phyloP scores from a whole-genome alignment of 495 filamentous ascomycete genomes.

The Lophium mytilinum region DNA sequence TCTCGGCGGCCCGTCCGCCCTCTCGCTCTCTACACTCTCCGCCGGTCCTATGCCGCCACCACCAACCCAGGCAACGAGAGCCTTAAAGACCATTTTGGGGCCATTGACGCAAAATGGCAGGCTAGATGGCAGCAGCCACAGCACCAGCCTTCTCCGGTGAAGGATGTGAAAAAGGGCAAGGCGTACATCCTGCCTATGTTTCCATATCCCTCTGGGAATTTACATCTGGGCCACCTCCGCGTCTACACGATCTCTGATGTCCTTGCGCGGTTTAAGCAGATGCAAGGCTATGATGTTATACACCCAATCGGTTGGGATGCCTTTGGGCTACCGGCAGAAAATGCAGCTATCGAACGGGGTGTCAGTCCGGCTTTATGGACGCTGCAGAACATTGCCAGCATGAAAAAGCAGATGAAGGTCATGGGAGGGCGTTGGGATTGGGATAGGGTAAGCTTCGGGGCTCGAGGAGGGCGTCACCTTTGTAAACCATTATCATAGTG shows the following conservation, averaged over 20 bases:
- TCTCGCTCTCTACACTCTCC: neutral
- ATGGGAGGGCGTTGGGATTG: constrained; percentile 81
- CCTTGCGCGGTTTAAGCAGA: constrained; percentile 64
- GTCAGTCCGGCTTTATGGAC: constrained; percentile 76
- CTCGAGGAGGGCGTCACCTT: too few relatives aligned
- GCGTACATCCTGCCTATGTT: constrained; percentile 88
- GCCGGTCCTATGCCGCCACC: neutral
- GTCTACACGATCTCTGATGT: constrained; percentile 90
- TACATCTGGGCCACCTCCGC: constrained; percentile 84
- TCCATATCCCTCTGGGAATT: constrained; percentile 79
- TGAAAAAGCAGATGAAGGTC: constrained; percentile 69
- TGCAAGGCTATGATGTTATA: constrained; percentile 68
- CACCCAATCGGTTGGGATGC: constrained; percentile 94
- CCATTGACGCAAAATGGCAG: constrained; percentile 72
- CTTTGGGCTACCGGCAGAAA: constrained; percentile 84
- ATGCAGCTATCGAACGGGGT: constrained; percentile 83
- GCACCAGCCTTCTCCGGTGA: neutral
- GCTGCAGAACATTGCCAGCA: constrained; percentile 63
- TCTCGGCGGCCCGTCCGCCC: constrained; percentile 5
- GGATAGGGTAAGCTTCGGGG: constrained; percentile 53
- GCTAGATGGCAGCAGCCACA: constrained; percentile 39
- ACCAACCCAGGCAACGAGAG: constrained; percentile 37
- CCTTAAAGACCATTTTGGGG: constrained; percentile 33
- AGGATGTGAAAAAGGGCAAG: constrained; percentile 36
- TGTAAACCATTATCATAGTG: too few relatives aligned